Evolutionary conservation across 768 basidiomycete species (phyloP).

Genomic region (Neoboletus magnificus): DNA sequence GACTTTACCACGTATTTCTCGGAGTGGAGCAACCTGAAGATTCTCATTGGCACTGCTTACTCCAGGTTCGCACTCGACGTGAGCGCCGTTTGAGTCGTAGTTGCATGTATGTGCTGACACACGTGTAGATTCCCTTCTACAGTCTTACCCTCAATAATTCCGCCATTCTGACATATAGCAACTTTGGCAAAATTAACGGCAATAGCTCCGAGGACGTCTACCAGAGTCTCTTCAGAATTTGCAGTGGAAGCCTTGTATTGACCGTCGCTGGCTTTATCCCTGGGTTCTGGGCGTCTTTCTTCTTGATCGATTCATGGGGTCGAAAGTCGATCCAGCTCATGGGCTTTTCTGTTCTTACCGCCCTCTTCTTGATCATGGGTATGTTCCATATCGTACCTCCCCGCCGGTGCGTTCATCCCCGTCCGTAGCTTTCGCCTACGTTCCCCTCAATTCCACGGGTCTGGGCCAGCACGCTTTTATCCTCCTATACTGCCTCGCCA

Average conservation of each 20-base stretch:
- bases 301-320: slow-evolving; percentile 68
- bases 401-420: background rate
- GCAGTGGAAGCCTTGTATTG: slow-evolving; percentile 18
- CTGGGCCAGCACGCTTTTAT: slow-evolving; percentile 56
- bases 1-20: slow-evolving; percentile 72
- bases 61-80: slow-evolving; percentile 91
- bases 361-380: slow-evolving; percentile 70
- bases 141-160: slow-evolving; percentile 80
- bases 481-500: slow-evolving; percentile 12
- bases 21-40: slow-evolving; percentile 72
- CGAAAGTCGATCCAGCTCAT: slow-evolving; percentile 74
- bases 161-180: slow-evolving; percentile 70
- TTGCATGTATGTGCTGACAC: background rate
- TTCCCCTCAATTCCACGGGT: slow-evolving; percentile 47
- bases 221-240: slow-evolving; percentile 24
- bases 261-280: slow-evolving; percentile 19
- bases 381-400: slow-evolving; percentile 17
- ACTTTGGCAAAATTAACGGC: slow-evolving; percentile 48
- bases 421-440: slow-evolving; percentile 56
- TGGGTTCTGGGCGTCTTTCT: slow-evolving; percentile 64
- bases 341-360: slow-evolving; percentile 64
- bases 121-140: slow-evolving; percentile 76
- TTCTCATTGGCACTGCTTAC: slow-evolving; percentile 72
- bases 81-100: slow-evolving; percentile 23
- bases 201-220: slow-evolving; percentile 13